Percentiles rank a stretch among this genome's conserved stretches.
Evolutionary conservation across 495 filamentous ascomycete genomes (phyloP).

Genomic region (Aspergillus coremiiformis): DNA sequence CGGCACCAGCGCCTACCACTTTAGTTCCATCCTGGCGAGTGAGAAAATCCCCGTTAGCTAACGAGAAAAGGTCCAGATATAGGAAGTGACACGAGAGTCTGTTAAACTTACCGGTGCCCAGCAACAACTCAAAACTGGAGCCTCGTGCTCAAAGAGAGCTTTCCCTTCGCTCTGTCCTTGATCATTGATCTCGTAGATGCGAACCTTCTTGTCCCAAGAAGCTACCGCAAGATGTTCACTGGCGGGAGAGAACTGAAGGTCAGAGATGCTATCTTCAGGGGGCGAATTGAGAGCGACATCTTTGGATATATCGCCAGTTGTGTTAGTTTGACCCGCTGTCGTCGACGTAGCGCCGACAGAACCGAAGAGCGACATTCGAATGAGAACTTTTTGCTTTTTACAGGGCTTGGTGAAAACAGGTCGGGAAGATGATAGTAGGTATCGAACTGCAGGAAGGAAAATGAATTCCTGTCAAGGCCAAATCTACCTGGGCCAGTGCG

Average conservation of each 20-base stretch:
- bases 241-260: slow-evolving; percentile 71
- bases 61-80: background rate
- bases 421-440: background rate
- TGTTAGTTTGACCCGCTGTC: slow-evolving; percentile 50
- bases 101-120: slow-evolving; percentile 70
- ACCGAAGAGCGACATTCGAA: slow-evolving; percentile 57
- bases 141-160: slow-evolving; percentile 69
- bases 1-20: slow-evolving; percentile 74
- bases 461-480: background rate
- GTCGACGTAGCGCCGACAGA: slow-evolving; percentile 34
- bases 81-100: background rate
- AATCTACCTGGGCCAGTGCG: background rate
- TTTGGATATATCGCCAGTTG: slow-evolving; percentile 82
- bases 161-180: slow-evolving; percentile 67
- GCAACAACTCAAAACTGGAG: slow-evolving; percentile 67
- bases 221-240: slow-evolving; percentile 74
- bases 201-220: slow-evolving; percentile 90
- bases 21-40: slow-evolving; percentile 56
- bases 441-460: background rate
- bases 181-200: slow-evolving; percentile 79
- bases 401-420: background rate
- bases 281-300: slow-evolving; percentile 71
- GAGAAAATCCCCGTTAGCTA: background rate
- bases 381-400: slow-evolving; percentile 12
- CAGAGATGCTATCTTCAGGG: slow-evolving; percentile 80